Evolutionary conservation across 345 rosid genomes (phyloP), one percentile per base, ranked within the genome.

Genomic region (Hibiscus syriacus): DNA sequence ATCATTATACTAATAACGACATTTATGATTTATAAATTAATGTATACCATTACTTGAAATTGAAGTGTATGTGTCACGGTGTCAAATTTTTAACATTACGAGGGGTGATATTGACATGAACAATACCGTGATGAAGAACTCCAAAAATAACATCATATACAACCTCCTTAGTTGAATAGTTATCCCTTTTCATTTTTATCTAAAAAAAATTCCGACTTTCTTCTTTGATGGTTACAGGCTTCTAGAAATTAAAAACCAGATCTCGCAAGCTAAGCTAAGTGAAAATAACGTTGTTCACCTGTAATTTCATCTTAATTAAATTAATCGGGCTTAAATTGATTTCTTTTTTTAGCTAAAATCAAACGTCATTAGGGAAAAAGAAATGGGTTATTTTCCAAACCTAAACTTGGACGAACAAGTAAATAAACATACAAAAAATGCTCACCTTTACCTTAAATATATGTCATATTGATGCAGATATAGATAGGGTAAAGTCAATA

Each of bases 171-270:
- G 61, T 36, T 9, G 59, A 50, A 73, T n/a, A 59, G 55, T 50
- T 14, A 30, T 34, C 1, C 0, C 38, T 34, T 34, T 23, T 17
- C 61, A 16, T 65, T 77, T 41, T 73, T 26, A 65, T 43, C 46
- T 30, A 11, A 32, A 34, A 56, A 57, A 52, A 57, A n/a, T n/a
- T 59, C 64, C 19, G 2, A 66, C 55, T 57, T 13, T 23, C 19
- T 22, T 3, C 14, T 34, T 20, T 1, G 71, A 74, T 71, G 76
- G 58, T 64, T 66, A 74, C 74, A 6, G 56, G 65, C 64, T 56
- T 74, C 62, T 64, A 60, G 74, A 71, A 71, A 2, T 52, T 23
- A 34, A 4, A 52, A 27, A 39, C 49, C 13, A 48, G 49, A 16
- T 12, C 39, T 66, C 34, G 14, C 34, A 10, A 22, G 36, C 8